Evolutionary conservation across 2,329 filamentous ascomycete species (phyloP).

Genomic region (Cladosporium oxysporum): DNA sequence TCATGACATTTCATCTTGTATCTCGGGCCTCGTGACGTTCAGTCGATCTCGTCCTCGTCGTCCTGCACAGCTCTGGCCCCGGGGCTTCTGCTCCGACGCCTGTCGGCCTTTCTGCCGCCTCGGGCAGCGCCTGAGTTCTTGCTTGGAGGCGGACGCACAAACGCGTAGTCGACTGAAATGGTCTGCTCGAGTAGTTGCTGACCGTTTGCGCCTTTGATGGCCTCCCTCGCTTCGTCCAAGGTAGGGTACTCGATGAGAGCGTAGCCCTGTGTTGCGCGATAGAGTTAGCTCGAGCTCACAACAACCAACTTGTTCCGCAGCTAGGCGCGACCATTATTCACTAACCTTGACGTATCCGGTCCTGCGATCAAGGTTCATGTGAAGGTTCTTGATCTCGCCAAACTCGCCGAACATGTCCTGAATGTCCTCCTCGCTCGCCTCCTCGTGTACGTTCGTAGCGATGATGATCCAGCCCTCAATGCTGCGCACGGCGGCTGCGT

Average conservation of each 20-base stretch:
- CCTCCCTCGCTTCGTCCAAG: conserved; percentile 74
- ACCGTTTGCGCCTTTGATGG: conserved; percentile 76
- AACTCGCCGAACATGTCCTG: conserved; percentile 81
- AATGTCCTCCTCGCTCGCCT: conserved; percentile 79
- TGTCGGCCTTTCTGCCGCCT: conserved; percentile 36
- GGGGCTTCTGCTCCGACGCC: conserved; percentile 48
- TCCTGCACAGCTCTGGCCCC: conserved; percentile 39
- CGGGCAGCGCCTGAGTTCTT: conserved; percentile 45
- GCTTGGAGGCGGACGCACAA: conserved; percentile 74
- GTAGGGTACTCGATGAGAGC: conserved; percentile 83
- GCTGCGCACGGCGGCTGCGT: conserved; percentile 78
- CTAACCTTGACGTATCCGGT: conserved; percentile 83
- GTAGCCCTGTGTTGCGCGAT: conserved; percentile 64
- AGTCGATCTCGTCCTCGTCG: conserved; percentile 25
- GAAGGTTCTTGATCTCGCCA: conserved; percentile 84
- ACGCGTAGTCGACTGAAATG: conserved; percentile 79
- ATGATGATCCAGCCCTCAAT: conserved; percentile 90
- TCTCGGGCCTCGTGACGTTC: neutral
- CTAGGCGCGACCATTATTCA: conserved; percentile 4
- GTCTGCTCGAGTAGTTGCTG: conserved; percentile 80
- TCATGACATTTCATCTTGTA: neutral
- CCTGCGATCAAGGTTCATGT: conserved; percentile 77
- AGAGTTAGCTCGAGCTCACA: conserved; percentile 8
- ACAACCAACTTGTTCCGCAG: neutral
- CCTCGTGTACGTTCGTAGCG: conserved; percentile 84